Conservation (phyloP, 1,284 basidiomycete species). For the Puccinia coronata region DNA sequence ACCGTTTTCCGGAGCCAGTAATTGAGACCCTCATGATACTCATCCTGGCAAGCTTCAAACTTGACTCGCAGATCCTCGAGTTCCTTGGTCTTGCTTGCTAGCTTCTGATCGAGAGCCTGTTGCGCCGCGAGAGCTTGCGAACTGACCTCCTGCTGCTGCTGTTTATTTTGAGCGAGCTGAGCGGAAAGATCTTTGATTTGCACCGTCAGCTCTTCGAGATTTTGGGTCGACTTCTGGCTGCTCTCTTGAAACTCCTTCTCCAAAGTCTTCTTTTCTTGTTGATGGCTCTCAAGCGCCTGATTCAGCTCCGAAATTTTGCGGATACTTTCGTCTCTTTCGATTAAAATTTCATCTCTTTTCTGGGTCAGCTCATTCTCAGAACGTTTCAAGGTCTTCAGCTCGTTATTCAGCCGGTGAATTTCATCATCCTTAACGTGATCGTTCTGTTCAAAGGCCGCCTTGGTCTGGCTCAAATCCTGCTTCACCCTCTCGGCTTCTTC, state of each 20-base stretch:
- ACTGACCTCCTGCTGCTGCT: slow-evolving; percentile 9
- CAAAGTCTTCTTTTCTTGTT: slow-evolving; percentile 19
- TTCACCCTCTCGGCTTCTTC: slow-evolving; percentile 38
- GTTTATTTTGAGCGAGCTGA: slow-evolving; percentile 27
- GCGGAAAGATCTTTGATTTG: slow-evolving; percentile 22
- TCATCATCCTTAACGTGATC: slow-evolving; percentile 47
- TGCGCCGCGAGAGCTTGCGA: slow-evolving; percentile 13
- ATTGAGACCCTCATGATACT: slow-evolving; percentile 16
- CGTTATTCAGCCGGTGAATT: slow-evolving; percentile 45
- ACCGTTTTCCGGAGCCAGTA: not conserved
- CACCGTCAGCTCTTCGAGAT: slow-evolving; percentile 8
- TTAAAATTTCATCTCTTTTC: not conserved
- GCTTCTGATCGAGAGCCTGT: slow-evolving; percentile 14
- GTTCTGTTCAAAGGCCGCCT: slow-evolving; percentile 45
- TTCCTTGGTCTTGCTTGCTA: slow-evolving; percentile 17
- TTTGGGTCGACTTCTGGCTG: not conserved
- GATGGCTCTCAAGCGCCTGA: slow-evolving; percentile 14
- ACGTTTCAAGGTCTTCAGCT: slow-evolving; percentile 33
- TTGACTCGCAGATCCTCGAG: slow-evolving; percentile 12
- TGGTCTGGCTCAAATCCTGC: slow-evolving; percentile 47
- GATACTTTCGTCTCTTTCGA: slow-evolving; percentile 24
- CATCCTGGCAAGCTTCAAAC: not conserved
- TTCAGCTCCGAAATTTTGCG: slow-evolving; percentile 27
- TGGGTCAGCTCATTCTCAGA: slow-evolving; percentile 8
- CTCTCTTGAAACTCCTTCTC: slow-evolving; percentile 33